Conservation (phyloP, 352 stramenopile genomes). For the Phytophthora constricta region DNA sequence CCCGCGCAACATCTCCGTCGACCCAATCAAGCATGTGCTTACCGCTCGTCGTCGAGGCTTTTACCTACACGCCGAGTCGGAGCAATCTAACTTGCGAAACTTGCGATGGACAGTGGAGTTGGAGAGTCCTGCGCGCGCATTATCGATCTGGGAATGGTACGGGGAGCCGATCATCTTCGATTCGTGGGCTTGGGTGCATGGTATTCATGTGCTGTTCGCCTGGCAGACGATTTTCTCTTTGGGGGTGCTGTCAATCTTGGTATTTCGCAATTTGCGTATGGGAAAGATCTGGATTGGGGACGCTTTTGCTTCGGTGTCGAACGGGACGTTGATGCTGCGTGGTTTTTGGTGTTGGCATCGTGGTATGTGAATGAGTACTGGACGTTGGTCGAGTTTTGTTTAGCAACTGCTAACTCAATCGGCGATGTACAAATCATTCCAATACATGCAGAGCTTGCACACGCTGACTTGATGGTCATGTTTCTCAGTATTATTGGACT, state of each 20-base stretch:
- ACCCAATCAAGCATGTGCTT: slow-evolving; percentile 27
- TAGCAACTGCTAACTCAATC: slow-evolving; percentile 21
- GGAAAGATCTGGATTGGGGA: slow-evolving; percentile 53
- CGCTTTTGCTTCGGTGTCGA: slow-evolving; percentile 46
- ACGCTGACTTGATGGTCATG: slow-evolving; percentile 45
- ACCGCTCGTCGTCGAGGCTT: slow-evolving; percentile 46
- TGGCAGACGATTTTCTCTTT: slow-evolving; percentile 36
- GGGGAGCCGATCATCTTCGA: slow-evolving; percentile 43
- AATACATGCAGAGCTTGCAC: slow-evolving; percentile 30
- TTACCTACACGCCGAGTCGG: slow-evolving; percentile 39
- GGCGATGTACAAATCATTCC: slow-evolving; percentile 13
- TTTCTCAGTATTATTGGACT: slow-evolving; percentile 40
- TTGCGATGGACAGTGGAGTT: slow-evolving; percentile 32
- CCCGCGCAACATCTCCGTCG: slow-evolving; percentile 9
- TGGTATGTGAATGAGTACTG: slow-evolving; percentile 46
- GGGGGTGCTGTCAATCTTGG: slow-evolving; percentile 35
- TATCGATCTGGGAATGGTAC: slow-evolving; percentile 38
- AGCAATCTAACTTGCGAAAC: slow-evolving; percentile 48
- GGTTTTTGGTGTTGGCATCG: slow-evolving; percentile 37
- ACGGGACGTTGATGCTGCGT: slow-evolving; percentile 33
- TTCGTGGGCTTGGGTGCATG: slow-evolving; percentile 54
- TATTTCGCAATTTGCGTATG: slow-evolving; percentile 39
- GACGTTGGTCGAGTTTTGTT: slow-evolving; percentile 37
- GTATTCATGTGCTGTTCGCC: slow-evolving; percentile 44
- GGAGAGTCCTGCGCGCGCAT: slow-evolving; percentile 21